Base-by-base conservation (phyloP, 495 filamentous ascomycete species). In the Lepraria neglecta region DNA sequence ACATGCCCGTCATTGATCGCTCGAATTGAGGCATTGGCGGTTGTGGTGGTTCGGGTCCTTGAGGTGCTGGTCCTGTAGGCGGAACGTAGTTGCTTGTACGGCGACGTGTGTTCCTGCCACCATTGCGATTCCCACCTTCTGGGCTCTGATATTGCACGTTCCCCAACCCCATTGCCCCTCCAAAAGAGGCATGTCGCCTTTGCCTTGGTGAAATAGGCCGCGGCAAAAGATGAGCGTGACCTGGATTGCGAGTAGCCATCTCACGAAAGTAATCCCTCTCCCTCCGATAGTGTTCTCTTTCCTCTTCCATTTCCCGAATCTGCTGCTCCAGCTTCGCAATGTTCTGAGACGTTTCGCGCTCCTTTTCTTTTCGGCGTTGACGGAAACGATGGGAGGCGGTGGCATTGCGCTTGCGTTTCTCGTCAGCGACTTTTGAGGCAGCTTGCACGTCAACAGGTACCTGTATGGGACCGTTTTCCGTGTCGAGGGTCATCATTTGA, bases 401-500 rank as follows among this genome's bases (percentile, higher is more conserved):
- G 55, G 95, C 95, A 70, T 98, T 98, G 45, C 91, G 87, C 74
- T 90, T 89, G 55, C 90, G 80, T 73, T 96, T 97, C 75, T 95
- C 90, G 64, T 95, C 90, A 66, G 90, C 87, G 65, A 85, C 85
- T 64, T 87, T 90, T 60, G 89, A 95, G 24, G 86, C 92, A 63
- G 87, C 85, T 63, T 91, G 89, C 65, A 88, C 80, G 68, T 95
- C 77, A 61, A 90, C 83, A 58, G 84, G 84, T 59, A 92, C 87
- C 64, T 67, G 70, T 71, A 81, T 73, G 70, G 71, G 64, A 81
- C 82, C 70, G 57, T 68, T 59, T 51, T 71, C 69, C 6, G 67
- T 72, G 48, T 70, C 64, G 42, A 73, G 66, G 30, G 70, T 70
- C 68, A 73, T 70, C 61, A 70, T 61, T 38, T 71, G 66, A 58